Base-by-base conservation (phyloP, 257 asterid species). In the Forsythia viridissima region DNA sequence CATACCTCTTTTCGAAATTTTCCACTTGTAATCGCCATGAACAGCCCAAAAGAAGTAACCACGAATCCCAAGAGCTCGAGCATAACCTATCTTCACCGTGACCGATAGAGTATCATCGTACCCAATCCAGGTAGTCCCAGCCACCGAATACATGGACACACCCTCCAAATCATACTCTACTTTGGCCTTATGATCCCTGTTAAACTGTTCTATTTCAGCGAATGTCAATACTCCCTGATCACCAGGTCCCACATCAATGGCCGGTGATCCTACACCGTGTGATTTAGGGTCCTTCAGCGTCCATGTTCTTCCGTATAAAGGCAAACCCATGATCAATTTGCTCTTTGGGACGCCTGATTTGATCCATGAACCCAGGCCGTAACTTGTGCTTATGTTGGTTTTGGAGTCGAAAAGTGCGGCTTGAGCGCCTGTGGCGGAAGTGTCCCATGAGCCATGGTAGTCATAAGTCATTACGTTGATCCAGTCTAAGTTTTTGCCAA, bases 11-110 rank as follows among this genome's bases (percentile, higher is more conserved):
- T 65, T 85, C 0, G 98, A 94, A 40, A 94, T 88, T 72, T 38
- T 74, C 90, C 90, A 87, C 61, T 91, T 79, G 52, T 80, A 76
- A 80, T 94, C 98, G 59, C 89, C 93, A 74, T 80, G 24, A 37
- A 87, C 61, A n/a, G 97, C 93, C 97, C 97, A 94, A 72, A 94
- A 89, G 79, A 91, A 94, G 88, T 94, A 91, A 0, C 98, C 97
- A 1, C 97, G 89, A 46, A 94, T 77, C 2, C 86, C 84, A 8
- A 85, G 87, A 15, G 38, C 40, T 65, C 46, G 82, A 70, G 98
- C 98, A 43, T 85, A 94, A 0, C 37, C 73, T 36, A 89, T 76
- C 79, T 91, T 92, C 2, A 13, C 87, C 0, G 82, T 52, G 1
- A 87, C 86, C 0, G 97, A 80, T 46, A 48, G 77, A 0, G 63